A percentile compares a stretch with the other conserved stretches of the same genome.
phyloP scores from a whole-genome alignment of 148 eudicot genomes.

The Linanthus parryae region DNA sequence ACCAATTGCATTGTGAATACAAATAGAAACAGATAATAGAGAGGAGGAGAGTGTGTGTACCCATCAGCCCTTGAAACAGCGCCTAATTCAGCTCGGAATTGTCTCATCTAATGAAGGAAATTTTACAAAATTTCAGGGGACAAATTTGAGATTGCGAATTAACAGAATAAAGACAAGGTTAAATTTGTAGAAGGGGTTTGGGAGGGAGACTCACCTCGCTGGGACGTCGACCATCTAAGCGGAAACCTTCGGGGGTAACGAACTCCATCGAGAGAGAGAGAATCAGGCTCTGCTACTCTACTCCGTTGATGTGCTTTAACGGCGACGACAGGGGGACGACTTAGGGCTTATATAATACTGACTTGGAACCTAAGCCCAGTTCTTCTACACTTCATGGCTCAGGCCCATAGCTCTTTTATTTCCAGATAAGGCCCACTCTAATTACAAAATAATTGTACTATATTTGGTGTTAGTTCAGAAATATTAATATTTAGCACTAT shows the following conservation, averaged over 20 bases:
- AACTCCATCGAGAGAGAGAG: slow-evolving; percentile 51
- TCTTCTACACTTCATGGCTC: too few species aligned
- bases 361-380: too few species aligned
- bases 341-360: too few species aligned
- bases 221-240: slow-evolving; percentile 92
- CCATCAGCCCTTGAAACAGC: slow-evolving; percentile 71
- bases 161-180: not conserved
- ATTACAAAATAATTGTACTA: too few species aligned
- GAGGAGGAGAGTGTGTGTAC: slow-evolving; percentile 15
- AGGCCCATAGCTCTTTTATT: too few species aligned
- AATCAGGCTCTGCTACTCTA: not conserved
- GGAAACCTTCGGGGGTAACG: slow-evolving; percentile 88
- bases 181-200: not conserved
- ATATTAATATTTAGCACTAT: too few species aligned
- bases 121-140: not conserved
- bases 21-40: not conserved
- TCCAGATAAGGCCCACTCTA: too few species aligned
- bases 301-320: not conserved
- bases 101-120: slow-evolving; percentile 56
- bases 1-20: not conserved
- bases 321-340: not conserved
- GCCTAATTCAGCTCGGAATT: slow-evolving; percentile 76
- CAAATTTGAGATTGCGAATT: not conserved
- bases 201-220: slow-evolving; percentile 46
- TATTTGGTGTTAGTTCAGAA: too few species aligned